Base-by-base conservation (phyloP, 2,329 filamentous ascomycete species). In the Aspergillus fumigatiaffinis region DNA sequence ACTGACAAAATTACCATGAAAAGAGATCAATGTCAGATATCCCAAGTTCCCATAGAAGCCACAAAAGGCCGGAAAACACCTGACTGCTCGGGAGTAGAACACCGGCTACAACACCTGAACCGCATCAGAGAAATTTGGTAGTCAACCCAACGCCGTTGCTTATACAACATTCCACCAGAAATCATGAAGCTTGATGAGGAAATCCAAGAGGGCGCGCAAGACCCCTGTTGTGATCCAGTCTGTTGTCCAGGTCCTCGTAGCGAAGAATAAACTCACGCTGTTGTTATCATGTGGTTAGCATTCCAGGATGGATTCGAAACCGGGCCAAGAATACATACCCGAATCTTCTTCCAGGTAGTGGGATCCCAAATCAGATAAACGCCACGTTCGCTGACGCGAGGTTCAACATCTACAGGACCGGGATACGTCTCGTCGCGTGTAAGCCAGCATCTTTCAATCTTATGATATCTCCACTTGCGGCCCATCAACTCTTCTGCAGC, bases 401-500 rank as follows among this genome's bases (percentile, higher is more conserved):
- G 72, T 58, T 79, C 77, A 26, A 80, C 70, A 50, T 79, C 72
- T n/a, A 79, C 76, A 7, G 79, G 79, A 10, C 75, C 77, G 8
- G 76, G 75, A 54, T 76, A 79, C 26, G 72, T 72, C 50, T 79
- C 76, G 56, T 81, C 79, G 52, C 79, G 73, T 28, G 79, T 81
- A 54, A 81, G 69, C 79, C 79, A 81, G 65, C 78, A 78, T 50
- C 78, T 74, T 61, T 80, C 77, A n/a, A 78, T 70, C 69, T 80
- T 81, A 66, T 81, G 79, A 63, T 80, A 81, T 51, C 79, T 71
- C 79, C 79, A 81, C 63, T 81, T 81, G 58, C 79, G 75, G 21
- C 76, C 74, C 73, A 80, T 81, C 66, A 89, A 73, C 67, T 88
- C 86, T 56, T 82, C 79, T 7, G 86, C 86, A 5, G 85, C 86